Base-by-base conservation (phyloP, 352 stramenopile species). In the Globisporangium takayamanum region DNA sequence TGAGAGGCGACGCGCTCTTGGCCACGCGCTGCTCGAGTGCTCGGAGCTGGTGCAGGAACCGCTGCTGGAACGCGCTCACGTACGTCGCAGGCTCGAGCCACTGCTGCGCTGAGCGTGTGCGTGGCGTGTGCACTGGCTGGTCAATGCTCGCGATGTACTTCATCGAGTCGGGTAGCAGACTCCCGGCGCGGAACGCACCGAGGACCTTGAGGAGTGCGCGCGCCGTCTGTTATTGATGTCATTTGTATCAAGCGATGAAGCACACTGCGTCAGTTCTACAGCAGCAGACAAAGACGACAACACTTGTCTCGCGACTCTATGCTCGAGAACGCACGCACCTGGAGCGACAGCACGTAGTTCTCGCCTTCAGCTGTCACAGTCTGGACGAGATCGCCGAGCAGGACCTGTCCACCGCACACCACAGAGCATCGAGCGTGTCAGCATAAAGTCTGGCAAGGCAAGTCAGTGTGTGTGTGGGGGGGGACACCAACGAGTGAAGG, bases 291-390 rank as follows among this genome's bases (percentile, higher is more conserved):
- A 5, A 30, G 28, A 30, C 5, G 28, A 30, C 28, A 30, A 2
- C 28, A 30, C n/a, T n/a, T n/a, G 5, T 5, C 2, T 30, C 28
- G 28, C 28, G 2, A 30, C 28, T 30, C 28, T 5, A 30, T 5
- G 28, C 28, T 30, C 28, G 37, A 12, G 37, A 45, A 16, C 30
- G 25, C n/a, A 48, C 50, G 45, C 36, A 83, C 78, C 70, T 98
- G 95, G 60, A 97, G 87, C 16, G 91, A 91, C 22, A 99, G 73
- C 65, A 99, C 97, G 58, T 96, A 92, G 74, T 98, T 98, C 64
- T 98, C 95, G 46, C 95, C 95, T 69, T 98, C 95, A n/a, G 97
- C 94, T 1, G 95, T 98, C 51, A 96, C 95, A 46, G 87, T 95
- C 65, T 98, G 92, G n/a, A 98, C 76, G 49, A 98, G 95, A 50